These are phyloP conservation scores for Ceratocystis eucalypticola DNA, from an alignment of 2,329 filamentous ascomycete species.

Conservation along the genomic window DNA sequence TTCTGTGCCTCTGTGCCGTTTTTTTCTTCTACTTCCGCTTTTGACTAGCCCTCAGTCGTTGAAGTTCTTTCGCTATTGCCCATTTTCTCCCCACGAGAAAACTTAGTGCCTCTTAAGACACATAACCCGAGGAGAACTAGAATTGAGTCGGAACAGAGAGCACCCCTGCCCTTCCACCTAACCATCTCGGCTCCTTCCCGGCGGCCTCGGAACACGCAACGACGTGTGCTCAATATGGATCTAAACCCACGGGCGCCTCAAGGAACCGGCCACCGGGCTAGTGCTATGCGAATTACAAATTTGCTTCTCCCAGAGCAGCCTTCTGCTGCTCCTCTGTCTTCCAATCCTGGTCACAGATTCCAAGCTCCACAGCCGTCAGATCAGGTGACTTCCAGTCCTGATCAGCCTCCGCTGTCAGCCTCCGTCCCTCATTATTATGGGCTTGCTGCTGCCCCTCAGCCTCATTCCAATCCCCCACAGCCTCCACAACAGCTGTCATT, in stretches of 20 bases:
- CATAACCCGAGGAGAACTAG: background rate
- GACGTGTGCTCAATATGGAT: conserved; percentile 10
- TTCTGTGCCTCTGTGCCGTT: background rate
- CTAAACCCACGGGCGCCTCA: background rate
- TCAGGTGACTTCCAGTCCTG: background rate
- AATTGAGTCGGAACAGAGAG: background rate
- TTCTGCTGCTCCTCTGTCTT: background rate
- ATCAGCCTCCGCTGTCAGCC: background rate
- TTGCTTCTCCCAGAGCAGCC: conserved; percentile 1
- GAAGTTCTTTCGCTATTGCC: background rate
- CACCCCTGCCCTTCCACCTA: background rate
- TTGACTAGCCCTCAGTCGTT: background rate
- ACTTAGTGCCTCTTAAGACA: background rate
- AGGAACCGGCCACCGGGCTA: background rate
- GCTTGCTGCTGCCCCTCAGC: background rate
- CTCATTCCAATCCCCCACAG: background rate
- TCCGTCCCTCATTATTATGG: background rate
- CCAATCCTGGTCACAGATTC: background rate
- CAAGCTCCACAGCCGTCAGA: background rate
- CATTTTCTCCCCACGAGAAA: background rate
- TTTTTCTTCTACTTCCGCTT: too few species aligned
- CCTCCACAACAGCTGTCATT: background rate
- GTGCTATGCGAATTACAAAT: conserved; percentile 13
- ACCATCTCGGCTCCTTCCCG: conserved; percentile 5
- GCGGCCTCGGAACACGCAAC: background rate